Evolutionary conservation across 371 early-diverging fungal species (phyloP), one percentile per base, ranked within the genome.

Genomic region (Mortierella sp.): DNA sequence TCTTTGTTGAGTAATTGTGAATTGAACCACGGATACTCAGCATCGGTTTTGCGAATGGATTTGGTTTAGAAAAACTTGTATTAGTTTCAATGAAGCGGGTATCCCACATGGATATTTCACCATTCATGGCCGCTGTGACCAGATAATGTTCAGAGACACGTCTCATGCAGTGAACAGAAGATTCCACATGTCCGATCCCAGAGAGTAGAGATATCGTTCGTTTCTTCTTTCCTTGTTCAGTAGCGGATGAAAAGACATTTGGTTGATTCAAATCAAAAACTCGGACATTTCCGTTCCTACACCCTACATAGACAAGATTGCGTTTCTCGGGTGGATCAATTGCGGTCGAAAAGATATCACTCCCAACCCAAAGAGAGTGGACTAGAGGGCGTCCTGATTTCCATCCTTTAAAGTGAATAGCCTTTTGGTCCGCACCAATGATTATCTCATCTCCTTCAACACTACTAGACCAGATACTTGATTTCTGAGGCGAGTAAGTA

Each of bases 81-180:
- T 42, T 54, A 10, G 61, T 61, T 6, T 13, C 22, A 42, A 80
- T 68, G 47, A 75, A 75, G 0, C 81, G 81, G 13, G 72, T 75
- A 40, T 81, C 81, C 81, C 81, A 81, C 61, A 75, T 68, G 1
- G 59, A 58, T 6, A 81, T 75, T 34, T 81, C 81, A 10, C 81
- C 81, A 43, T 72, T 81, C 75, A 66, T 81, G 31, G 81, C 81
- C 19, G 67, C 57, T 1, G 81, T 81, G 65, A 81, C 66, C 3
- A 81, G 66, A 35, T 68, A 68, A 35, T 72, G 57, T 31, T 71
- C 75, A 15, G 65, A 58, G 22, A 75, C 58, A 7, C 75, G 66
- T 32, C 57, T 70, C 56, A 81, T 67, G 31, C 68, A 71, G 6
- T 66, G 43, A 1, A 72, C 72, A 1, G 81, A 72, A 29, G 81